phyloP scores from a whole-genome alignment of 164 flowering plant genomes.

The Chimonanthus salicifolius region DNA sequence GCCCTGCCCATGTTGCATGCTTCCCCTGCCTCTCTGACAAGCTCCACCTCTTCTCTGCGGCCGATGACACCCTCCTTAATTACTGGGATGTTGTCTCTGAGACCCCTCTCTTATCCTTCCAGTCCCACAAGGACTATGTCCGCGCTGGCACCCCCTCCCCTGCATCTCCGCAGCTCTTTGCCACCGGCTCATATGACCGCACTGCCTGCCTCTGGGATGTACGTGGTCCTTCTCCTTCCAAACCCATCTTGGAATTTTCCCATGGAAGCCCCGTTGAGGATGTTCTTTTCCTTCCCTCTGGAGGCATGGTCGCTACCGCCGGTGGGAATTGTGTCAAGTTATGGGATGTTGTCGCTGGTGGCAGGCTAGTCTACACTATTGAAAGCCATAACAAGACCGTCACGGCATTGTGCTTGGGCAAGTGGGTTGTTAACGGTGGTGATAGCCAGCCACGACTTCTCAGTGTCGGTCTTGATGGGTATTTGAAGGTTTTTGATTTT shows the following conservation, averaged over 20 bases:
- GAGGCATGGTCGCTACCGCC: conserved; percentile 76
- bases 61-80: conserved; percentile 75
- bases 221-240: conserved; percentile 29
- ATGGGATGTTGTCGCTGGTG: conserved; percentile 92
- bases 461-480: conserved; percentile 87
- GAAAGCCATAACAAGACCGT: conserved; percentile 93
- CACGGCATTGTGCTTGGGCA: conserved; percentile 74
- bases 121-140: conserved; percentile 84
- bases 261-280: conserved; percentile 83
- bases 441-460: conserved; percentile 53
- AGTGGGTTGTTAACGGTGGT: conserved; percentile 27
- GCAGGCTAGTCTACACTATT: conserved; percentile 57
- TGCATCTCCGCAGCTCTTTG: conserved; percentile 47
- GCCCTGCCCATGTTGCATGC: conserved; percentile 52
- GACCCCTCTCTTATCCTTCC: conserved; percentile 28
- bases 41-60: conserved; percentile 75
- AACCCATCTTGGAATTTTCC: conserved; percentile 38
- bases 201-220: conserved; percentile 85
- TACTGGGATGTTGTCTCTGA: conserved; percentile 82
- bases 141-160: conserved; percentile 78
- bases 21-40: conserved; percentile 58
- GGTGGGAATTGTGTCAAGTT: conserved; percentile 85
- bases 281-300: conserved; percentile 72
- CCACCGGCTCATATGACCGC: conserved; percentile 86
- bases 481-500: conserved; percentile 86